Base-by-base conservation (phyloP, 139 green algal species). In the Desmodesmus armatus region DNA sequence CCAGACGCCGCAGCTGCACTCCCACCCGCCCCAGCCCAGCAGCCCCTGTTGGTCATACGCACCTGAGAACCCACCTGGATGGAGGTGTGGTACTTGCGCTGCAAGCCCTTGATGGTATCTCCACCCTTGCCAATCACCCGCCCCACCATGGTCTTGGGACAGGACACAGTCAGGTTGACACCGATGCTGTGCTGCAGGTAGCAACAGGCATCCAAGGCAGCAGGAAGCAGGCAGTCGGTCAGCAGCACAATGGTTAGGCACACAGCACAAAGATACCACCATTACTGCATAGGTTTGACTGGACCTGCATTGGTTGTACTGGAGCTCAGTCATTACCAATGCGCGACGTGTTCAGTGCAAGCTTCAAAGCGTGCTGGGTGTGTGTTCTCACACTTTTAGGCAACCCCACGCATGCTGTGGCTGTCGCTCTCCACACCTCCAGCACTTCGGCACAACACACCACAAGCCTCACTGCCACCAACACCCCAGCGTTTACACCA, bases 51-150 rank as follows among this genome's bases (percentile, higher is more conserved):
- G 85, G 65, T 95, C 95, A n/a, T n/a, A n/a, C n/a, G n/a, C n/a
- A n/a, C n/a, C n/a, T n/a, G n/a, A n/a, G n/a, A n/a, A n/a, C n/a
- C n/a, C n/a, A n/a, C n/a, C 88, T 98, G 96, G 74, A 99, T 96
- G 86, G 92, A 94, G 19, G 90, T 91, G 29, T 88, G 91, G 49
- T 91, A 98, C 49, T 94, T 90, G 66, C 91, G 91, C 91, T 99
- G 96, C 88, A 99, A 91, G 21, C 87, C 84, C 91, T 98, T 98
- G 93, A 99, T 98, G 3, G 95, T 98, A 80, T 98, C 96, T 6
- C 96, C 96, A 55, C 95, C 93, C 87, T 96, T 97, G 74, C 96
- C 96, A 71, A 99, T 99, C 31, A 99, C 91, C 55, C 96, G 95
- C 2, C 96, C 96, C 1, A 99, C 92, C 84, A 97, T 95, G 6